These are phyloP conservation scores for Salix dunnii DNA, from an alignment of 345 rosid species.

Conservation along the genomic window DNA sequence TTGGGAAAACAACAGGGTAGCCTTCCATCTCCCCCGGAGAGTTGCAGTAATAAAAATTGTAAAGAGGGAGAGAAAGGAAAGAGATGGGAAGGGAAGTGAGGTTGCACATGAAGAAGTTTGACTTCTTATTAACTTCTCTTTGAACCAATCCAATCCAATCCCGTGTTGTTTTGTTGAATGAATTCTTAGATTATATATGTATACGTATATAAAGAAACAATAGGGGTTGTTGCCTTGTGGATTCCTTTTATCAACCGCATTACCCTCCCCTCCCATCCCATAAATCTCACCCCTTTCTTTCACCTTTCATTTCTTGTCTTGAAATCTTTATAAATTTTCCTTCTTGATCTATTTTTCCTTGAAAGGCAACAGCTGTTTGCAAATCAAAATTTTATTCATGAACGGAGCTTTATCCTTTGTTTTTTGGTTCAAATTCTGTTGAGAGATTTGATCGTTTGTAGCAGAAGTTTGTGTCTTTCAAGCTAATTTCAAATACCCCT, in stretches of 20 bases:
- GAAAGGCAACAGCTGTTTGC: not conserved
- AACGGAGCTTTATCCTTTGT: not conserved
- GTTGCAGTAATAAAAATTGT: not conserved
- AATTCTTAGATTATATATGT: not conserved
- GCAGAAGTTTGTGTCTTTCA: constrained; percentile 4
- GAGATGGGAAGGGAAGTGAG: not conserved
- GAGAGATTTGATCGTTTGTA: constrained; percentile 5
- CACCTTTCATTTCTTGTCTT: not conserved
- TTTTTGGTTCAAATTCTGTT: not conserved
- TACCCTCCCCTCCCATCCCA: not conserved
- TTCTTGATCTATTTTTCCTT: constrained; percentile 4
- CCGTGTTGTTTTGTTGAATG: not conserved
- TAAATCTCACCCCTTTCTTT: not conserved
- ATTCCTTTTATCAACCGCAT: not conserved
- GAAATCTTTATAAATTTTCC: not conserved
- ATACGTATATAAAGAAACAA: not conserved
- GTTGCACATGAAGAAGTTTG: constrained; percentile 28
- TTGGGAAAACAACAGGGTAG: not conserved
- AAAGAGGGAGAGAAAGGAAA: not conserved
- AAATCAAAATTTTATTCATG: constrained; percentile 1
- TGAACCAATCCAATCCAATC: not conserved
- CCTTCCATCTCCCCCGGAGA: not conserved
- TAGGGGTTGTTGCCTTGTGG: constrained; percentile 6
- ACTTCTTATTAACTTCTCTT: constrained; percentile 11
- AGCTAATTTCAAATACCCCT: constrained; percentile 1